Evolutionary conservation across 2,329 filamentous ascomycete species (phyloP).

Genomic region (Ceratocystis ficicola): DNA sequence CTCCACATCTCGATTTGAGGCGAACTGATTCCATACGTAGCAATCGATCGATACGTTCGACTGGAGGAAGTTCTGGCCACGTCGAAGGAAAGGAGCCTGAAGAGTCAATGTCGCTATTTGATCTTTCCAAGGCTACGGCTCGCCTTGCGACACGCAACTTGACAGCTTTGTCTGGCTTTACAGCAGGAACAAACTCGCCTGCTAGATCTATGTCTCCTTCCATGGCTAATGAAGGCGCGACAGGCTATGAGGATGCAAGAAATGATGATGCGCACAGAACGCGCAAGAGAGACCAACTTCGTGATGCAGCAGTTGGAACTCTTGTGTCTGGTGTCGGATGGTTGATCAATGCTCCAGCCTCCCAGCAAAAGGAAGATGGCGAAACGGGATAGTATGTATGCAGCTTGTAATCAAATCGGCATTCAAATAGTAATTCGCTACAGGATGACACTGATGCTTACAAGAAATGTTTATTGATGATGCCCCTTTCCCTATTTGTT

Average conservation of each 20-base stretch:
- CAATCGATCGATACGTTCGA: conserved; percentile 2
- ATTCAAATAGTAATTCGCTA: background rate
- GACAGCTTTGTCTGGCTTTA: conserved; percentile 41
- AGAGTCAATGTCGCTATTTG: conserved; percentile 52
- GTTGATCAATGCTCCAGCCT: conserved; percentile 36
- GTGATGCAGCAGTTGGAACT: conserved; percentile 55
- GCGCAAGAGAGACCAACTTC: conserved; percentile 59
- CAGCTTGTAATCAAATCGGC: background rate
- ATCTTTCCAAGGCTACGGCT: conserved; percentile 50
- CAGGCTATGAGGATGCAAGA: background rate
- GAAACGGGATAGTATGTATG: background rate
- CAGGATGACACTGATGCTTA: too few species aligned
- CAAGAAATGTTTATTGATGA: too few species aligned
- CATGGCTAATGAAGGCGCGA: conserved; percentile 25
- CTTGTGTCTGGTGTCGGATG: conserved; percentile 55
- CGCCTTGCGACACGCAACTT: conserved; percentile 47
- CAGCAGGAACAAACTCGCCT: conserved; percentile 10
- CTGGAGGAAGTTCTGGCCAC: background rate
- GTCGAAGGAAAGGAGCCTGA: conserved; percentile 34
- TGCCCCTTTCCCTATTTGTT: too few species aligned
- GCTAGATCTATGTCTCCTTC: conserved; percentile 28
- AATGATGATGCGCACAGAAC: conserved; percentile 27
- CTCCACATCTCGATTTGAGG: conserved; percentile 19
- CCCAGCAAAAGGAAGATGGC: conserved; percentile 7
- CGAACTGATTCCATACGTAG: conserved; percentile 15